Base-by-base conservation (phyloP, 306 rosid genomes). In the Trichosanthes cucumerina region DNA sequence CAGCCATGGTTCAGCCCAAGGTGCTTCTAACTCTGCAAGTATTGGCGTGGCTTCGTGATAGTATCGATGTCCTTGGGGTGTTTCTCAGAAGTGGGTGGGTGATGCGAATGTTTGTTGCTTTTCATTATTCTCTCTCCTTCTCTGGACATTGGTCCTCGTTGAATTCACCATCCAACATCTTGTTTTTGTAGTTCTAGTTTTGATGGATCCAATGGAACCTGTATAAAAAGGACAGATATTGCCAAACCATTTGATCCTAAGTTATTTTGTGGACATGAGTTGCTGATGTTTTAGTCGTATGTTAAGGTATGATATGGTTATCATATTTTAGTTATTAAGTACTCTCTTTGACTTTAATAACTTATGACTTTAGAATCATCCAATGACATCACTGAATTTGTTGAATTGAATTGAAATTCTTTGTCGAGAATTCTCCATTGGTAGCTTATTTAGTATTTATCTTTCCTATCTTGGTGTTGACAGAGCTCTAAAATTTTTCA, bases 21-120 rank as follows among this genome's bases (percentile, higher is more conserved):
- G 83, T 33, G 84, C 85, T 60, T 81, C 88, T 56, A 84, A 79
- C 74, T 81, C 92, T 34, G 86, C 91, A 23, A 86, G 91, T 78
- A 88, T 88, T 18, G 96, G 96, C 76, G 98, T 91, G 80, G 85
- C 85, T 58, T 90, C 91, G 41, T 92, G 82, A 89, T 71, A 14
- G 24, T 12, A 21, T 9, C 26, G 14, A 13, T 14, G 21, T 70
- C 38, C 34, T 44, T 47, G 56, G 76, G 31, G 13, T 41, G 75
- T 68, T 68, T 70, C 19, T 43, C 16, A 23, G 58, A 26, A 74
- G 46, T 19, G 44, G 60, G 56, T 31, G 62, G 47, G 24, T 50
- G 78, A 50, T 74, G 44, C 62, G 62, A 31, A 74, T 74, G 78
- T 31, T 50, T 49, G 60, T 31, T 74, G 78, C 28, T 31, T 74